Conservation (phyloP, 2,329 filamentous ascomycete species). For the Colletotrichum horii region DNA sequence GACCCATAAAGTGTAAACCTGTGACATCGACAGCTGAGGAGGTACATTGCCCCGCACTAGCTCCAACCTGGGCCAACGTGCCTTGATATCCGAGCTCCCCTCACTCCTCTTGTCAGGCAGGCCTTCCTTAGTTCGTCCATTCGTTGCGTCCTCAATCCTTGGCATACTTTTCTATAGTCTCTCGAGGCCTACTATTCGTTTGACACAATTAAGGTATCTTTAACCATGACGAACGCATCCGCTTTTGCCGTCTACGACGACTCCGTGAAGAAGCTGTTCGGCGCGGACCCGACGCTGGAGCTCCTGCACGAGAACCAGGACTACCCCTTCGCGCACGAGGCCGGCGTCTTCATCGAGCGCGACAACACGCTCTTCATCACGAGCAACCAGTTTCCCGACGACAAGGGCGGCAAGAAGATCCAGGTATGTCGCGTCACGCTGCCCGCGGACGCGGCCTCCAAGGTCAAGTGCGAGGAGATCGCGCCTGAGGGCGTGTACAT, state of each 20-base stretch:
- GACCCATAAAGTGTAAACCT: not conserved
- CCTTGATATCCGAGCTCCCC: not conserved
- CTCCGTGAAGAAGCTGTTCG: constrained; percentile 31
- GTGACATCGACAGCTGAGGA: not conserved
- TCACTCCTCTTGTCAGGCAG: not conserved
- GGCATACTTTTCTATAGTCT: not conserved
- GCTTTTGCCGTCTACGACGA: constrained; percentile 12
- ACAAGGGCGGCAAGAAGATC: constrained; percentile 27
- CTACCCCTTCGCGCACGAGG: constrained; percentile 56
- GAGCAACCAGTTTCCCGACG: constrained; percentile 34
- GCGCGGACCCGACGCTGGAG: constrained; percentile 37
- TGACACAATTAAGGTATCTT: not conserved
- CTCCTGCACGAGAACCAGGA: constrained; percentile 40
- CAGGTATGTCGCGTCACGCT: constrained; percentile 33
- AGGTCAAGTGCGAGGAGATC: constrained; percentile 36
- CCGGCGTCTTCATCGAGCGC: constrained; percentile 38
- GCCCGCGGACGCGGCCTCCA: not conserved
- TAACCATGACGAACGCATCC: not conserved
- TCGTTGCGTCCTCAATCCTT: not conserved
- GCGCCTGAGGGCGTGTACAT: constrained; percentile 38
- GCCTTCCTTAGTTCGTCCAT: not conserved
- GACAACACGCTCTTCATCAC: constrained; percentile 36
- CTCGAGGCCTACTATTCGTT: not conserved
- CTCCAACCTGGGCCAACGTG: not conserved
- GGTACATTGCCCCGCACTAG: not conserved